Base-by-base conservation (phyloP, 148 eudicot genomes). In the Oxyria digyna region DNA sequence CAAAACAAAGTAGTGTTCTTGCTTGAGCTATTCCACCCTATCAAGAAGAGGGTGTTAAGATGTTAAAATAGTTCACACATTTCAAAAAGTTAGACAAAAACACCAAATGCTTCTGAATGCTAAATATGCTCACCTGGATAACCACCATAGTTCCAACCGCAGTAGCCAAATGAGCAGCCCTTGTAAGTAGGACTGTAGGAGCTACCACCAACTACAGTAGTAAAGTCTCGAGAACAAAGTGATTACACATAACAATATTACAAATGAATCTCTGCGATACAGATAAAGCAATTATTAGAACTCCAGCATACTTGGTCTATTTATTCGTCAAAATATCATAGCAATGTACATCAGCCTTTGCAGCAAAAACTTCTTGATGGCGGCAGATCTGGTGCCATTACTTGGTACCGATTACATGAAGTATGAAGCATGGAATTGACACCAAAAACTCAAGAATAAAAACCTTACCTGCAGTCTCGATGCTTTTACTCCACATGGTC, bases 1-100 rank as follows among this genome's bases (percentile, higher is more conserved):
- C n/a, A n/a, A n/a, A n/a, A n/a, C n/a, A n/a, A n/a, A n/a, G n/a
- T n/a, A n/a, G n/a, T n/a, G n/a, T n/a, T n/a, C 98, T 97, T 75
- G 98, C 98, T 59, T 96, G 98, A 76, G 96, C 98, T 73, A 93
- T 93, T 71, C 98, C 98, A 70, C 94, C 98, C 98, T 93, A 26
- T 31, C 3, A 27, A 13, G 54, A 38, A 26, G 35, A 71, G 37
- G 21, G 20, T 63, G n/a, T 0, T 18, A 14, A 37, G 14, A 26
- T 7, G 18, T 8, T 37, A 3, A 37, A 41, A 35, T 20, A 59
- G 38, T 27, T 31, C 18, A 31, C 1, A 37, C 38, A 29, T 14
- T 27, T 20, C 38, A 35, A 12, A 66, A 46, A 41, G n/a, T 18
- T 20, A 66, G 20, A n/a, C n/a, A n/a, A n/a, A n/a, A n/a, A n/a